Base-by-base conservation (phyloP, 768 basidiomycete species). In the Russula virescens region DNA sequence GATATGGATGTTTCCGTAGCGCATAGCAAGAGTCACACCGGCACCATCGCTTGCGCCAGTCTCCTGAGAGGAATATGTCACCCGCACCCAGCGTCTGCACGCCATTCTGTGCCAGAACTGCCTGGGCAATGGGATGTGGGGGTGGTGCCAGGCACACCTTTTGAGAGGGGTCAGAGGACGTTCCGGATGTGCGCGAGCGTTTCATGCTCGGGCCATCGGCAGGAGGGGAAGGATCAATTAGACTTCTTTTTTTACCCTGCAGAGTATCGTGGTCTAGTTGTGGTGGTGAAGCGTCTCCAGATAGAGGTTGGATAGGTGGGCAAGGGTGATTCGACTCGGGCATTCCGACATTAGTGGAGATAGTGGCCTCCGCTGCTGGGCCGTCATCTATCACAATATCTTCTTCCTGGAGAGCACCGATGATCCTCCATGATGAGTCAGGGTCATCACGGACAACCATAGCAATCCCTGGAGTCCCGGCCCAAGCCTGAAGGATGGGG, bases 31-130 rank as follows among this genome's bases (percentile, higher is more conserved):
- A 73, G 58, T 74, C 70, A 67, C 91, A 94, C 49, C 76, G 81
- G 72, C 91, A 93, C 91, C 91, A 93, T n/a, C 85, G 79, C 43
- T 83, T 76, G 61, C 88, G 82, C 75, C 86, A 93, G 19, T 83
- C 85, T 23, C 87, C 83, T 0, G 82, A 83, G 50, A 93, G 75
- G 72, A 93, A 93, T 34, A 91, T 70, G 68, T 93, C 91, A 0
- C 89, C 89, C 3, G 80, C 75, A 28, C 88, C 83, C 18, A 83
- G 70, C 13, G 62, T 68, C 26, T 64, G 63, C 21, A 70, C 58
- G 35, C 67, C 55, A 54, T 63, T 67, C 58, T 69, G 62, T n/a
- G 67, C 62, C n/a, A 84, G 73, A 34, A 88, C 75, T 23, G 66
- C 70, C 67, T 80, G 79, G 6, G 81, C 84, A 26, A 76, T 42